Conservation (phyloP, 352 stramenopile genomes). For the Globisporangium cylindrosporum region DNA sequence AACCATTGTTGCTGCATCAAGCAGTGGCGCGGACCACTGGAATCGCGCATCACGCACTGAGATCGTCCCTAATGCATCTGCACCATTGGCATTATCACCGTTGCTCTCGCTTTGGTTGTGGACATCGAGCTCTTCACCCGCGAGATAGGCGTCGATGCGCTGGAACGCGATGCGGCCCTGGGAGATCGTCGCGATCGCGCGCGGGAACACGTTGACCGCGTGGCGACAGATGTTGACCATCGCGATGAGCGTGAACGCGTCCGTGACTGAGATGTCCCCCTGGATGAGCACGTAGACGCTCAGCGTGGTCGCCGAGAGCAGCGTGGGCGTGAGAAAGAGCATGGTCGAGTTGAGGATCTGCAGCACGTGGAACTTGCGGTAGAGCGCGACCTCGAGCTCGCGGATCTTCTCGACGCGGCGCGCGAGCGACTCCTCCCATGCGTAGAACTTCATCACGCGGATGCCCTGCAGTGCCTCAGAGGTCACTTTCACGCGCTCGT, state of each 20-base stretch:
- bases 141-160: conserved; percentile 27
- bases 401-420: conserved; percentile 20
- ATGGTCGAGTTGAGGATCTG: conserved; percentile 61
- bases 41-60: neutral
- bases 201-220: conserved; percentile 27
- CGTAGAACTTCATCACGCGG: conserved; percentile 73
- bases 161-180: conserved; percentile 24
- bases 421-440: conserved; percentile 34
- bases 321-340: conserved; percentile 37
- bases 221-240: conserved; percentile 35
- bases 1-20: neutral
- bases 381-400: conserved; percentile 14
- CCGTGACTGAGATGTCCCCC: conserved; percentile 37
- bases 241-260: conserved; percentile 39
- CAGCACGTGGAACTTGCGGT: conserved; percentile 42
- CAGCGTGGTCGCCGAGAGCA: conserved; percentile 35
- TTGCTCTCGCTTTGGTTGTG: neutral
- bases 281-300: conserved; percentile 40
- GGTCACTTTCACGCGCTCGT: conserved; percentile 73
- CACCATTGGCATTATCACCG: neutral
- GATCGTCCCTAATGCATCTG: neutral
- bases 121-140: conserved; percentile 23
- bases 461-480: conserved; percentile 83
- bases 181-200: conserved; percentile 24
- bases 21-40: neutral